Base-by-base conservation (phyloP, 2,329 filamentous ascomycete genomes). In the Lachnellula occidentalis region DNA sequence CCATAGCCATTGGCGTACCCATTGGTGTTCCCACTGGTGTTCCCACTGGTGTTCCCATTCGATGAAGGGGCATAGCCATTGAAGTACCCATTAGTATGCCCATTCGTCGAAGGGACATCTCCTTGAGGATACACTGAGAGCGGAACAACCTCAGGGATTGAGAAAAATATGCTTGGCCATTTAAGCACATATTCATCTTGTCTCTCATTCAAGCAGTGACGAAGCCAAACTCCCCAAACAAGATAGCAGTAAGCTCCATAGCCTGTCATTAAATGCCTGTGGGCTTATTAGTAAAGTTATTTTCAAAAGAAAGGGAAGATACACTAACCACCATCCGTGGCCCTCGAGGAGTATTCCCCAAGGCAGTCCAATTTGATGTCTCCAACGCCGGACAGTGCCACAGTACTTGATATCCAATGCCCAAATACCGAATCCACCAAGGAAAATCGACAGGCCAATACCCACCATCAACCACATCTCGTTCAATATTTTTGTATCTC, bases 341-440 rank as follows among this genome's bases (percentile, higher is more conserved):
- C 84, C 84, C 65, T 88, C 85, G 1, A 88, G 74, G n/a, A 89
- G 58, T 37, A 88, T 76, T 1, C 86, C 86, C 86, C 86, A 89
- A 0, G 86, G 86, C 64, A 89, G 72, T 14, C 86, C 86, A 53
- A 88, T 69, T 51, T 78, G 69, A 57, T 78, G 76, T 58, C 86
- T 76, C 85, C 82, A 87, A 46, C 42, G 39, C 48, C 61, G 55
- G 9, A 66, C 48, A 0, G 52, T 64, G 7, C 60, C 62, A 68
- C 86, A 89, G 64, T 81, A 84, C 21, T 74, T 69, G 56, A 85
- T 88, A 64, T 90, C 86, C 54, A 89, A 62, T 45, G 73, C 79
- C 86, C 86, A 89, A 41, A 90, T 78, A 3, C 71, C 75, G 65
- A 88, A 89, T 0, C 85, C 86, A 1, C 79, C 78, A 5, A 88